Evolutionary conservation across 345 rosid genomes (phyloP).

Genomic region (Citrus trifoliata): DNA sequence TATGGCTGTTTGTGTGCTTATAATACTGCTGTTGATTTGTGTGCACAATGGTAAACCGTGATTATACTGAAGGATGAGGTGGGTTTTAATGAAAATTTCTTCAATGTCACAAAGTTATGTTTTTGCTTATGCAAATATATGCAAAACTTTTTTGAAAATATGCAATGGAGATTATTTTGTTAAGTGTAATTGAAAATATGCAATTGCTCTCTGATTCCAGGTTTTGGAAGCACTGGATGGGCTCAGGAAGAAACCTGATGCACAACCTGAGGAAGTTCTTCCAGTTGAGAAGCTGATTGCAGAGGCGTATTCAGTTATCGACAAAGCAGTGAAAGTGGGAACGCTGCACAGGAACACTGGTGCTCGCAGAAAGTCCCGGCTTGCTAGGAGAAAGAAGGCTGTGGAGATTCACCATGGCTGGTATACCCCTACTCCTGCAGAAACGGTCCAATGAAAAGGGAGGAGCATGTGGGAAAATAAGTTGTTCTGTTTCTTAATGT

Average conservation of each 20-base stretch:
- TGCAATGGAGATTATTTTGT: background rate
- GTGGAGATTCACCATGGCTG: conserved; percentile 89
- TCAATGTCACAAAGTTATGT: background rate
- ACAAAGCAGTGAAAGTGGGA: conserved; percentile 78
- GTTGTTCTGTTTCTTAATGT: conserved; percentile 2
- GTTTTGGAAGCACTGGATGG: conserved; percentile 73
- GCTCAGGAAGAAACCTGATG: conserved; percentile 79
- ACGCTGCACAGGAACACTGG: conserved; percentile 81
- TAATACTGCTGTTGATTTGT: background rate
- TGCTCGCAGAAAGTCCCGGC: conserved; percentile 77
- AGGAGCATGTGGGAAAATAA: background rate
- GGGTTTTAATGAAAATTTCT: background rate
- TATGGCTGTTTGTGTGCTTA: background rate
- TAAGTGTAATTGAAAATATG: background rate
- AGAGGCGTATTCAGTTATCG: conserved; percentile 83
- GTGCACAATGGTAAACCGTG: background rate
- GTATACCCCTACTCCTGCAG: conserved; percentile 61
- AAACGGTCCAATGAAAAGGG: conserved; percentile 24
- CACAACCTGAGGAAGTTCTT: conserved; percentile 68
- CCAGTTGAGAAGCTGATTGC: conserved; percentile 75
- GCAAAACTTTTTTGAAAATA: background rate
- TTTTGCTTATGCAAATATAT: background rate
- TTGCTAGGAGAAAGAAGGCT: conserved; percentile 86
- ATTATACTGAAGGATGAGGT: background rate
- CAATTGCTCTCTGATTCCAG: conserved; percentile 34